Evolutionary conservation across 306 rosid species (phyloP).

Genomic region (Cucumis melo): DNA sequence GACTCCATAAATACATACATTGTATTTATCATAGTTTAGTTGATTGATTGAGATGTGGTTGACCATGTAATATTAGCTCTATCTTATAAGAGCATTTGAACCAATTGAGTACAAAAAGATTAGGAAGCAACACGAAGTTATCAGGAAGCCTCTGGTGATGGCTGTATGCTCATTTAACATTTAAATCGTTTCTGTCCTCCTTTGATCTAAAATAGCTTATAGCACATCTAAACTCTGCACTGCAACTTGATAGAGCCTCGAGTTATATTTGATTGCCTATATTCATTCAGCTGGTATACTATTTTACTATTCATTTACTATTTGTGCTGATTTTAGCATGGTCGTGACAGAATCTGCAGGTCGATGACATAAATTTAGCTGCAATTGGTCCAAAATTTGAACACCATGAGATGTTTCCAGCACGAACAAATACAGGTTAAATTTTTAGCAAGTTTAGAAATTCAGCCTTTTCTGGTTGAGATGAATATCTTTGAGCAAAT

Average conservation of each 20-base stretch:
- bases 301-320: neutral
- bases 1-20: neutral
- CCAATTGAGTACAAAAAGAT: neutral
- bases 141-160: neutral
- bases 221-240: neutral
- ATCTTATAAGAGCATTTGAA: neutral
- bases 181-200: neutral
- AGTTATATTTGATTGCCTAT: neutral
- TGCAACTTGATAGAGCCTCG: neutral
- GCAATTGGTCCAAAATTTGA: conserved; percentile 91
- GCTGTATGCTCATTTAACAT: neutral
- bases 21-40: neutral
- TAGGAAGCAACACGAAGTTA: neutral
- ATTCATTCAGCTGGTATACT: neutral
- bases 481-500: neutral
- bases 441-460: neutral
- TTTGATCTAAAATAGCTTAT: neutral
- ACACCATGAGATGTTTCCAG: conserved; percentile 78
- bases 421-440: conserved; percentile 85
- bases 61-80: neutral
- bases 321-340: conserved; percentile 1
- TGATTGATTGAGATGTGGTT: neutral
- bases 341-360: conserved; percentile 55
- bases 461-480: neutral
- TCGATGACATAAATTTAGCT: conserved; percentile 68